phyloP scores from a whole-genome alignment of 441 rosid species.

The Eutrema salsugineum region DNA sequence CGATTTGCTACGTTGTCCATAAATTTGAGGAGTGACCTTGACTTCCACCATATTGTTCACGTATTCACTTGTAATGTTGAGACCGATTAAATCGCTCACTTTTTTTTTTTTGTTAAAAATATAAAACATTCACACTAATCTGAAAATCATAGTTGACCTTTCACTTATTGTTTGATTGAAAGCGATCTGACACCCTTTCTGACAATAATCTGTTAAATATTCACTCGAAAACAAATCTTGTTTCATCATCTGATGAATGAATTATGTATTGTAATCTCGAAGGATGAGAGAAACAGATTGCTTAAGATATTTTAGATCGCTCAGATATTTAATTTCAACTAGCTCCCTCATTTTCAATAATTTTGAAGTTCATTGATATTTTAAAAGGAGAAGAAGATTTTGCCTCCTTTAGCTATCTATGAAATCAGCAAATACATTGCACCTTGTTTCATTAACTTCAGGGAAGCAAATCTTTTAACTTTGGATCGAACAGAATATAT shows the following conservation, averaged over 20 bases:
- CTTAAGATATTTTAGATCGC: not conserved
- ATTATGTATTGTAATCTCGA: not conserved
- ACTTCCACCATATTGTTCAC: slow-evolving; percentile 5
- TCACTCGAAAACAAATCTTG: slow-evolving; percentile 15
- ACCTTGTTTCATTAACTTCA: not conserved
- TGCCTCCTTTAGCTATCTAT: not conserved
- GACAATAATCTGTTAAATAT: not conserved
- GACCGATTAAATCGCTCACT: not conserved
- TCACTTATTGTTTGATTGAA: slow-evolving; percentile 6
- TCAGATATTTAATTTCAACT: not conserved
- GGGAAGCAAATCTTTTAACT: not conserved
- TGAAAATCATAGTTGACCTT: slow-evolving; percentile 3
- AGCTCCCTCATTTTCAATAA: not conserved
- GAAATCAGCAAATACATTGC: slow-evolving; percentile 1
- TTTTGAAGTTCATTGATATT: not conserved
- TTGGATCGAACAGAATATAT: not conserved
- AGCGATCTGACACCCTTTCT: slow-evolving; percentile 15
- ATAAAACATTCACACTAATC: no score
- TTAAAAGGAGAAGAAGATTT: not conserved
- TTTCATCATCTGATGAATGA: not conserved
- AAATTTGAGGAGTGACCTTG: slow-evolving; percentile 3
- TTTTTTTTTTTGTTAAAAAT: no score
- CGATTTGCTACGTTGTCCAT: not conserved
- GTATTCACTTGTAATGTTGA: not conserved
- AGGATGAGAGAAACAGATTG: not conserved